Conservation (phyloP, 345 rosid species). For the Melaleuca alternifolia region DNA sequence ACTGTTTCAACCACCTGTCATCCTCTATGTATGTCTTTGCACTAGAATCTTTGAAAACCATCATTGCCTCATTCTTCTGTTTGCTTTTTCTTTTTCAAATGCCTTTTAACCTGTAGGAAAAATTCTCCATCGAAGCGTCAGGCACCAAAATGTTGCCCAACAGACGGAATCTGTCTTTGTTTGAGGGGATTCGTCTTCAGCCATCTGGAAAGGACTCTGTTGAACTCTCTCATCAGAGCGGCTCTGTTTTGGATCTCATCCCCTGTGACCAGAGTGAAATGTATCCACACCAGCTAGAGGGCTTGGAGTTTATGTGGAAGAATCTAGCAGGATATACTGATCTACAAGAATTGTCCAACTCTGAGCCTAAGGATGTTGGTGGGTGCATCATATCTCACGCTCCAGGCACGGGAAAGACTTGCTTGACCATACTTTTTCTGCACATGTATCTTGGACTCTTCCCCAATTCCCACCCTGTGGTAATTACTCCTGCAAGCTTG, state of each 20-base stretch:
- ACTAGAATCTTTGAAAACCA: background rate
- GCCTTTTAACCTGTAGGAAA: background rate
- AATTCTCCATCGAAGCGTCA: background rate
- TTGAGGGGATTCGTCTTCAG: background rate
- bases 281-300: slow-evolving; percentile 68
- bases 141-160: background rate
- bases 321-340: slow-evolving; percentile 51
- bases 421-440: slow-evolving; percentile 54
- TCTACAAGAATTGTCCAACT: slow-evolving; percentile 27
- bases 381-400: slow-evolving; percentile 86
- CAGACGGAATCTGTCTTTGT: background rate
- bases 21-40: background rate
- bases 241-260: slow-evolving; percentile 63
- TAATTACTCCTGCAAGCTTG: slow-evolving; percentile 67
- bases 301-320: slow-evolving; percentile 75
- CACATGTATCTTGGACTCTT: slow-evolving; percentile 35
- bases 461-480: slow-evolving; percentile 49
- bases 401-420: slow-evolving; percentile 86
- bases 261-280: slow-evolving; percentile 39
- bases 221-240: slow-evolving; percentile 3
- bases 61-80: background rate
- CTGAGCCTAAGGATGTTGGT: slow-evolving; percentile 7
- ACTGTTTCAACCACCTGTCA: background rate
- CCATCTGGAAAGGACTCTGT: background rate
- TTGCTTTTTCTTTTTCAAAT: background rate